These are phyloP conservation scores for Ogataea allantospora DNA, from an alignment of 805 yeast species.

Conservation along the genomic window DNA sequence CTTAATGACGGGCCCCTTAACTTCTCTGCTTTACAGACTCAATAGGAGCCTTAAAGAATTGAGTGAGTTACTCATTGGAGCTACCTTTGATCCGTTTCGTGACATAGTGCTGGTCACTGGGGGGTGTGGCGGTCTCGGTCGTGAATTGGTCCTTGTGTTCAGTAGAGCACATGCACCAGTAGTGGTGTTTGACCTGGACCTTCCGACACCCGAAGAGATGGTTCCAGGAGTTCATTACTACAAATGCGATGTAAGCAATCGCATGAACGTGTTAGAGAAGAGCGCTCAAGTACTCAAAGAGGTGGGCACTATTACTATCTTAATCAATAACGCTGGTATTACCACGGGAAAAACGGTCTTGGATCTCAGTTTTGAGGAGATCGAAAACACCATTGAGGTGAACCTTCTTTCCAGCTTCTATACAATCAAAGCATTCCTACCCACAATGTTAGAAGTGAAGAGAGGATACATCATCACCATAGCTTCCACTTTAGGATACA, in stretches of 20 bases:
- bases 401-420: conserved; percentile 71
- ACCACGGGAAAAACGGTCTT: conserved; percentile 55
- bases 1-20: conserved; percentile 31
- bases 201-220: conserved; percentile 38
- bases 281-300: conserved; percentile 42
- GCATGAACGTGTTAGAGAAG: conserved; percentile 41
- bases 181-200: conserved; percentile 60
- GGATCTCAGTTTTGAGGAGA: conserved; percentile 53
- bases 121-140: conserved; percentile 78
- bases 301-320: conserved; percentile 60
- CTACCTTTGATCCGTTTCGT: conserved; percentile 46
- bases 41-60: conserved; percentile 30
- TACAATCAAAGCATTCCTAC: conserved; percentile 68
- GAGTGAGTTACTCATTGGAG: conserved; percentile 47
- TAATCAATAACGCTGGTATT: conserved; percentile 87
- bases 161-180: conserved; percentile 46
- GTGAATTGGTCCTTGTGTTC: conserved; percentile 52
- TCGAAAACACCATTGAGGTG: conserved; percentile 61
- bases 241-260: conserved; percentile 67
- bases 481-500: conserved; percentile 81
- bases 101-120: conserved; percentile 82
- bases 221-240: conserved; percentile 50
- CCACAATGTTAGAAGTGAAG: conserved; percentile 58
- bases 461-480: conserved; percentile 80
- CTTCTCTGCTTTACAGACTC: conserved; percentile 24